These are phyloP conservation scores for Penicillium sp. DNA, from an alignment of 2,329 filamentous ascomycete species.

Conservation along the genomic window DNA sequence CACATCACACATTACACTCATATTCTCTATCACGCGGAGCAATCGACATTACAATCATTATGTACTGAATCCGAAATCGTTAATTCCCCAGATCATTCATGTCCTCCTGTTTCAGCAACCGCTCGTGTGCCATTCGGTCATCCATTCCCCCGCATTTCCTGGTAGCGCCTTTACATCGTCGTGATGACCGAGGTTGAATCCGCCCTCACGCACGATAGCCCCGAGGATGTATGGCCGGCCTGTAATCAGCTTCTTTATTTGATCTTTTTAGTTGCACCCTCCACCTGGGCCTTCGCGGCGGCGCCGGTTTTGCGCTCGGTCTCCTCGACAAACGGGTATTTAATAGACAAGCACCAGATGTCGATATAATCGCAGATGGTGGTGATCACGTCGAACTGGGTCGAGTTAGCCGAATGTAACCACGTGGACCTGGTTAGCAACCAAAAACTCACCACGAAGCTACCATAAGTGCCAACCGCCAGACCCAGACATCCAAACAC, in stretches of 20 bases:
- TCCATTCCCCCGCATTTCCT: constrained; percentile 7
- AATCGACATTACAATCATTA: constrained; percentile 12
- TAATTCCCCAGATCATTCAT: constrained; percentile 7
- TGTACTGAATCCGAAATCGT: constrained; percentile 16
- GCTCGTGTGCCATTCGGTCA: constrained; percentile 1
- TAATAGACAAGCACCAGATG: constrained; percentile 98
- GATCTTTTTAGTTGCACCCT: constrained; percentile 26
- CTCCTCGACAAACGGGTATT: constrained; percentile 59
- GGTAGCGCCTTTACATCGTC: constrained; percentile 3
- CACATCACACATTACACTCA: constrained; percentile 16
- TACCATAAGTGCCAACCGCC: constrained; percentile 86
- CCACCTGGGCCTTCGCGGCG: constrained; percentile 23
- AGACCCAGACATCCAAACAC: constrained; percentile 82
- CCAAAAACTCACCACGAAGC: constrained; percentile 66
- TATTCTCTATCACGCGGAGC: constrained; percentile 10
- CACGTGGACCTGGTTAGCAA: background rate
- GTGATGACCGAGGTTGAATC: constrained; percentile 17
- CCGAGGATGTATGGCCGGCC: too few species aligned
- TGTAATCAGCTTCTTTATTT: constrained; percentile 5
- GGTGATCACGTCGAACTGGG: constrained; percentile 80
- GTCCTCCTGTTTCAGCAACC: background rate
- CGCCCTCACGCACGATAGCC: constrained; percentile 8
- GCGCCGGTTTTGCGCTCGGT: constrained; percentile 21
- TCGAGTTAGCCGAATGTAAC: background rate
- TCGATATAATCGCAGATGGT: constrained; percentile 97